A percentile compares a stretch with the other conserved stretches of the same genome.
Evolutionary conservation across 1,284 basidiomycete species (phyloP).

Genomic region (Ganoderma sp.): DNA sequence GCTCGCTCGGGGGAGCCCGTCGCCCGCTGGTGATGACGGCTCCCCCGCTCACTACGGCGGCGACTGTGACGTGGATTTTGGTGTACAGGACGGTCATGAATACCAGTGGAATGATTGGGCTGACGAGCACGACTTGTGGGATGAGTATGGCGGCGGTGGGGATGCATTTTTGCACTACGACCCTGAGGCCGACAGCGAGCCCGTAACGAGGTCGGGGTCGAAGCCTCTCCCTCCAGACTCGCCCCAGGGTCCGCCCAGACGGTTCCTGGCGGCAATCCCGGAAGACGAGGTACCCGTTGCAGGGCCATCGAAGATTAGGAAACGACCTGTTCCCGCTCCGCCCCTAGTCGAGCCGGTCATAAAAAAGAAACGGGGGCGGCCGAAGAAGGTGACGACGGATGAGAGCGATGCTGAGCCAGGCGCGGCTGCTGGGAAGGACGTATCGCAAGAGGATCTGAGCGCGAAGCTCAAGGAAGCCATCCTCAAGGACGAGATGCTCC

Average conservation of each 20-base stretch:
- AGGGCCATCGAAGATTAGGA: constrained; percentile 6
- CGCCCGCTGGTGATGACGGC: constrained; percentile 22
- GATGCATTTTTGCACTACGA: constrained; percentile 46
- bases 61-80: constrained; percentile 2
- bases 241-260: not conserved
- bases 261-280: constrained; percentile 13
- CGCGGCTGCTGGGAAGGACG: constrained; percentile 29
- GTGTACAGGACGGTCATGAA: constrained; percentile 20
- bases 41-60: not conserved
- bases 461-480: constrained; percentile 50
- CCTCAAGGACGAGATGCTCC: constrained; percentile 50
- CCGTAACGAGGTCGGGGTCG: constrained; percentile 9
- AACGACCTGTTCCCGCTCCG: constrained; percentile 11
- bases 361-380: constrained; percentile 30
- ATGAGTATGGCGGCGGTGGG: constrained; percentile 33
- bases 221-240: not conserved
- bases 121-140: constrained; percentile 27
- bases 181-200: constrained; percentile 32
- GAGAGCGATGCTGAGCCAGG: constrained; percentile 24
- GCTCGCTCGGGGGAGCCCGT: constrained; percentile 14
- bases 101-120: constrained; percentile 27
- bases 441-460: constrained; percentile 44
- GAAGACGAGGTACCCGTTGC: constrained; percentile 13
- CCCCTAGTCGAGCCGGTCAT: constrained; percentile 18
- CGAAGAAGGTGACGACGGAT: constrained; percentile 23